A percentile compares a stretch with the other conserved stretches of the same genome.
phyloP scores from a whole-genome alignment of 2,329 filamentous ascomycete genomes.

The Aureobasidium namibiae region DNA sequence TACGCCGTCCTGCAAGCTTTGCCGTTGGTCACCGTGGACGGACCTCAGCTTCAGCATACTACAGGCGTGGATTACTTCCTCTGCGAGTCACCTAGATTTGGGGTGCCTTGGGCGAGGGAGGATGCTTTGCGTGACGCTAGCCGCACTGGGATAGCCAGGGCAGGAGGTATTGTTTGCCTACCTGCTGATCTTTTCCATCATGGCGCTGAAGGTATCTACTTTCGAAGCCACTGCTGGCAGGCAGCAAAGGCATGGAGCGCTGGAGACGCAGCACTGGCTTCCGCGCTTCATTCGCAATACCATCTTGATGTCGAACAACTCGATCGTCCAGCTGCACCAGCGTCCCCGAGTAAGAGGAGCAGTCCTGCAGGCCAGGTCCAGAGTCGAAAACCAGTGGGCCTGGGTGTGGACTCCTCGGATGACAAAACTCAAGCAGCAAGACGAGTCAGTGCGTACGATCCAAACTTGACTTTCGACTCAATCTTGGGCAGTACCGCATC shows the following conservation, averaged over 20 bases:
- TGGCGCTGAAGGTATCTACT: constrained; percentile 59
- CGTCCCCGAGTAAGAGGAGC: constrained; percentile 10
- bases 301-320: constrained; percentile 18
- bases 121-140: constrained; percentile 42
- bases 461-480: constrained; percentile 41
- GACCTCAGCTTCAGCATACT: constrained; percentile 58
- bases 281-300: constrained; percentile 20
- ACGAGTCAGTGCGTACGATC: constrained; percentile 24
- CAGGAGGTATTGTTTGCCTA: constrained; percentile 55
- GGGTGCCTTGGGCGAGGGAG: constrained; percentile 65
- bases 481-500: constrained; percentile 30
- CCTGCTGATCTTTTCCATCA: constrained; percentile 58
- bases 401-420: constrained; percentile 38
- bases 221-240: constrained; percentile 61
- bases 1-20: constrained; percentile 71
- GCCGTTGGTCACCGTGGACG: constrained; percentile 70
- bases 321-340: neutral
- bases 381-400: constrained; percentile 33
- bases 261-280: constrained; percentile 27
- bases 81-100: constrained; percentile 64
- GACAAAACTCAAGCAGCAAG: constrained; percentile 18
- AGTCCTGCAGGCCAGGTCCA: constrained; percentile 13
- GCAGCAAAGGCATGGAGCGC: constrained; percentile 54
- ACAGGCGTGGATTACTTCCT: constrained; percentile 76
- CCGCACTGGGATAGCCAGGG: constrained; percentile 64